A percentile compares a stretch with the other conserved stretches of the same genome.
Evolutionary conservation across 2,329 filamentous ascomycete species (phyloP).

Genomic region (Fusarium sp.): DNA sequence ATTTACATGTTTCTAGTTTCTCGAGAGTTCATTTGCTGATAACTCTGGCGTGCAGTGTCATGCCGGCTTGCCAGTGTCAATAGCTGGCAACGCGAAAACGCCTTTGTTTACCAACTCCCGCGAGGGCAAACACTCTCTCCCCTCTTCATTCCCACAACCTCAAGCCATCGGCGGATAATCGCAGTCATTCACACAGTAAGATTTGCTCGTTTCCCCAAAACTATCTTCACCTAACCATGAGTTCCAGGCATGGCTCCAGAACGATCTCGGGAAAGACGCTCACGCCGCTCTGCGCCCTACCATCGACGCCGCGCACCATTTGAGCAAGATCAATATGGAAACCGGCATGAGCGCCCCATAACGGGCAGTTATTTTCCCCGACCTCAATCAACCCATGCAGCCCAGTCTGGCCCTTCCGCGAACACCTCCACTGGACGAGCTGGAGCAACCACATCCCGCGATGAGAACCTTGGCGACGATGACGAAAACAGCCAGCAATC

Average conservation of each 20-base stretch:
- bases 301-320: no score
- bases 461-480: no score
- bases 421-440: no score
- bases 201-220: neutral
- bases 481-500: no score
- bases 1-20: neutral
- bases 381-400: no score
- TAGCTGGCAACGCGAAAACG: neutral
- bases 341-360: no score
- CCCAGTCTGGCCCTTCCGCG: no score
- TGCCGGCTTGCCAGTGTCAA: neutral
- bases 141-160: neutral
- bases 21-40: neutral
- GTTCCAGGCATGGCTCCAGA: neutral
- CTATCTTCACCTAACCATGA: accelerated
- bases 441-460: no score
- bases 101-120: neutral
- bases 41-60: neutral
- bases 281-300: neutral
- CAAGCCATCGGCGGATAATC: accelerated
- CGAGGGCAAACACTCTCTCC: neutral
- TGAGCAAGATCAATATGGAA: no score
- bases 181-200: neutral
- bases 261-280: neutral
- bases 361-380: no score